phyloP scores from a whole-genome alignment of 768 basidiomycete genomes.

The Phallus indusiatus region DNA sequence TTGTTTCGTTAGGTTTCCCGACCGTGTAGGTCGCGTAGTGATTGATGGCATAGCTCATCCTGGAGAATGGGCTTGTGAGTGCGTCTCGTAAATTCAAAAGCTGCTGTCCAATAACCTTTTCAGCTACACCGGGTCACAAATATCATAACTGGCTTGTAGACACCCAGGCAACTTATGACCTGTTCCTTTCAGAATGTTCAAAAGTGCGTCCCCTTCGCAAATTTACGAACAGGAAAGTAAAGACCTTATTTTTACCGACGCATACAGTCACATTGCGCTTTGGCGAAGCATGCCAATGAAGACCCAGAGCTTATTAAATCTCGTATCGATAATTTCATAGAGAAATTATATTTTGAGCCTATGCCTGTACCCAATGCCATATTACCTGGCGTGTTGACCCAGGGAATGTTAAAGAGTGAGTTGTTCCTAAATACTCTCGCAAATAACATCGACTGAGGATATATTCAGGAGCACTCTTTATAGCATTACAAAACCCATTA shows the following conservation, averaged over 20 bases:
- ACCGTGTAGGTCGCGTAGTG: slow-evolving; percentile 12
- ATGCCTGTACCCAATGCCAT: slow-evolving; percentile 1
- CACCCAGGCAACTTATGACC: slow-evolving; percentile 9
- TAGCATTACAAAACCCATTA: not conserved
- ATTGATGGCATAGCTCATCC: slow-evolving; percentile 13
- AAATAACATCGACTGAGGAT: not conserved
- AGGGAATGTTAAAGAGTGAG: slow-evolving; percentile 8
- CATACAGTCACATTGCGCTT: slow-evolving; percentile 11
- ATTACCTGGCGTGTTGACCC: slow-evolving; percentile 7
- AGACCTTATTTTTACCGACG: not conserved
- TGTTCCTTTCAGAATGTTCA: slow-evolving; percentile 8
- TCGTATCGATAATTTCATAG: slow-evolving; percentile 9
- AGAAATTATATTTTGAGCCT: slow-evolving; percentile 7
- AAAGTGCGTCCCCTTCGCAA: slow-evolving; percentile 3
- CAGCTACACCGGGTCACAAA: slow-evolving; percentile 6
- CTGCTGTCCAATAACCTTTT: not conserved
- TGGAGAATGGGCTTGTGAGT: slow-evolving; percentile 10
- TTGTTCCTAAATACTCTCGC: not conserved
- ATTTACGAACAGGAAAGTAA: too few relatives aligned
- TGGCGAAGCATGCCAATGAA: slow-evolving; percentile 2
- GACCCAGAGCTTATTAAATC: not conserved
- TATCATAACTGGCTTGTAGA: slow-evolving; percentile 7
- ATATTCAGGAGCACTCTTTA: slow-evolving; percentile 7
- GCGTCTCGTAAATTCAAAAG: not conserved
- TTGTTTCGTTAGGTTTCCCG: slow-evolving; percentile 10